phyloP scores from a whole-genome alignment of 352 stramenopile species.

The Globisporangium nodosum region DNA sequence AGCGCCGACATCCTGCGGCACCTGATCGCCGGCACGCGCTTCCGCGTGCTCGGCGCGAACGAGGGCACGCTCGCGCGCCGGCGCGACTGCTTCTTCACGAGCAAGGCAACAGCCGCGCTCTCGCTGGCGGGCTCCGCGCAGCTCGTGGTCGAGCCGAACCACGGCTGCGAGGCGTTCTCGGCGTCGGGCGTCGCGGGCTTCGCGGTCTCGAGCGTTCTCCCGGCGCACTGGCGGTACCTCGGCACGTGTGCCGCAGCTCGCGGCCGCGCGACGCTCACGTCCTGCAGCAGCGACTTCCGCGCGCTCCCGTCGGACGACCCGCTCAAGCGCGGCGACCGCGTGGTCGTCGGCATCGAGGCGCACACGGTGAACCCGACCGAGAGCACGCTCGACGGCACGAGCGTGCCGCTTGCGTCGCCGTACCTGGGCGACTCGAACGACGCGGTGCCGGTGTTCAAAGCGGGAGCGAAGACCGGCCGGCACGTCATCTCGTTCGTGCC shows the following conservation, averaged over 20 bases:
- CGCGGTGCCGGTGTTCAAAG: constrained; percentile 65
- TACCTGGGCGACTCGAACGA: constrained; percentile 62
- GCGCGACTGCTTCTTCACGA: constrained; percentile 70
- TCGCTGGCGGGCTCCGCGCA: constrained; percentile 13
- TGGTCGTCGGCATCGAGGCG: constrained; percentile 74
- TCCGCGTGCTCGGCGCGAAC: constrained; percentile 63
- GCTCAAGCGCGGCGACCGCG: constrained; percentile 66
- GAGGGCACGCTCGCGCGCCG: constrained; percentile 38
- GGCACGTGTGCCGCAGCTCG: constrained; percentile 48
- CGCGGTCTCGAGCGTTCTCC: constrained; percentile 49
- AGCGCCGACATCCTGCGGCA: constrained; percentile 52
- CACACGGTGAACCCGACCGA: constrained; percentile 56
- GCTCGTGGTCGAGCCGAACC: constrained; percentile 41
- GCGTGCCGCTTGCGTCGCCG: constrained; percentile 56
- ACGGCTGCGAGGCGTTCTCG: constrained; percentile 51
- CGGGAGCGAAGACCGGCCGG: constrained; percentile 52
- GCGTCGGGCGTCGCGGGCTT: constrained; percentile 28
- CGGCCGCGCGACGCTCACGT: constrained; percentile 21
- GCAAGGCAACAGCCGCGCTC: constrained; percentile 38
- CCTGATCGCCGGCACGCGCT: constrained; percentile 48
- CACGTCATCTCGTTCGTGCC: constrained; percentile 87
- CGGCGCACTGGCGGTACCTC: constrained; percentile 60
- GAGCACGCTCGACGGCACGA: constrained; percentile 44
- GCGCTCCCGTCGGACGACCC: constrained; percentile 23
- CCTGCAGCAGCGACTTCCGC: constrained; percentile 41